These are phyloP conservation scores for Ophiostoma angusticollis DNA, from an alignment of 2,329 filamentous ascomycete genomes.

Conservation along the genomic window DNA sequence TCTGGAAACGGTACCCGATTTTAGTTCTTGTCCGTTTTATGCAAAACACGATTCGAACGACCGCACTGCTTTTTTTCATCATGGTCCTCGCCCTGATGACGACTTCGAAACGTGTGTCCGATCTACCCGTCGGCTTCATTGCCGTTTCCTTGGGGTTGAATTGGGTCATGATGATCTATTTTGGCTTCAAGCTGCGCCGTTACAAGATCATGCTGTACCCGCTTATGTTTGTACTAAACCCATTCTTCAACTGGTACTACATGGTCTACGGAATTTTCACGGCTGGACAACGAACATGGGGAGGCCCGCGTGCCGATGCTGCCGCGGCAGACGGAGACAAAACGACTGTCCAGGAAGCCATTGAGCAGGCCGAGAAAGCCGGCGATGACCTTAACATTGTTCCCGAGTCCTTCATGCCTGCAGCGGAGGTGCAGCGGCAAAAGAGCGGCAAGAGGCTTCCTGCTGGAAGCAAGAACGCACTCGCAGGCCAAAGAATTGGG, in stretches of 20 bases:
- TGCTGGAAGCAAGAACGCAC: slow-evolving; percentile 12
- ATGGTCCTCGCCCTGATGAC: slow-evolving; percentile 78
- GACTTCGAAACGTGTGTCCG: slow-evolving; percentile 62
- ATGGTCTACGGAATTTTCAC: slow-evolving; percentile 97
- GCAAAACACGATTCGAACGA: slow-evolving; percentile 93
- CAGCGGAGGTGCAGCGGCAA: slow-evolving; percentile 29
- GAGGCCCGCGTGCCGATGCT: slow-evolving; percentile 81
- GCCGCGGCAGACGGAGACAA: slow-evolving; percentile 59
- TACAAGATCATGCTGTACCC: slow-evolving; percentile 95
- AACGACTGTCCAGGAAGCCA: slow-evolving; percentile 71
- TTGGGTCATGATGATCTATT: slow-evolving; percentile 93
- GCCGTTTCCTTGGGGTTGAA: slow-evolving; percentile 85
- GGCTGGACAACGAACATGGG: slow-evolving; percentile 88
- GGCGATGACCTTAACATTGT: slow-evolving; percentile 87
- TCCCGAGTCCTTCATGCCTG: slow-evolving; percentile 66
- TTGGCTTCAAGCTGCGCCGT: slow-evolving; percentile 71
- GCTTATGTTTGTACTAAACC: slow-evolving; percentile 88
- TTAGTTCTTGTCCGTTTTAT: slow-evolving; percentile 79
- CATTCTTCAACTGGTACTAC: slow-evolving; percentile 97
- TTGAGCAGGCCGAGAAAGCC: slow-evolving; percentile 61
- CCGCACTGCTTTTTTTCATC: slow-evolving; percentile 86
- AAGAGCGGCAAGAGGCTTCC: slow-evolving; percentile 15
- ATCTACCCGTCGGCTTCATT: slow-evolving; percentile 87
- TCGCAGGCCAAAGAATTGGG: neutral
- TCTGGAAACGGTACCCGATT: slow-evolving; percentile 85